Base-by-base conservation (phyloP, 768 basidiomycete genomes). In the Lyophyllum decastes region DNA sequence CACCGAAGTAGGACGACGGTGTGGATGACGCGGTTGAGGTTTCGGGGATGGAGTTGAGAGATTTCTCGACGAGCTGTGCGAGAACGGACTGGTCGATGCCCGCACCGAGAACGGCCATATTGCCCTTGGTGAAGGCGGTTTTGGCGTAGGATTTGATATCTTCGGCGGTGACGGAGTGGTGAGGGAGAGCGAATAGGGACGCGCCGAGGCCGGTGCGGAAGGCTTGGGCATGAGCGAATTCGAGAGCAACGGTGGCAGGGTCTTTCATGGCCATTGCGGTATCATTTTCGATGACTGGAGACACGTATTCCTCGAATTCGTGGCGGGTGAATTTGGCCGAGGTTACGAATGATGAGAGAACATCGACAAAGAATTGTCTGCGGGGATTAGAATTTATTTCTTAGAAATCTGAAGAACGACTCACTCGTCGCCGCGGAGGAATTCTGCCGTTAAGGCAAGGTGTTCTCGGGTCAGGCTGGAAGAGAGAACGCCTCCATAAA, bases 131-230 rank as follows among this genome's bases (percentile, higher is more conserved):
- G 74, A 95, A 95, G 22, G 86, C 86, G 53, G 83, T 73, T 27
- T 82, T 71, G 60, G 94, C 94, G 66, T 83, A 95, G 2, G 82
- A 74, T 68, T 88, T 86, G 66, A 96, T 82, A 62, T 93, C 89
- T 12, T 81, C 82, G 21, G 82, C 79, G 48, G 86, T 82, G 64
- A 92, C 72, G 63, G 81, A 74, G 58, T 76, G 76, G 68, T 91
- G 86, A 16, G 84, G 78, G n/a, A 88, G 78, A 19, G 94, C 89
- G 74, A 92, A 94, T 59, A 98, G 83, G 22, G 95, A 89, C 64
- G 90, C 82, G 65, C 96, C 96, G 66, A 98, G 94, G 16, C 96
- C 96, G 43, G 79, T 81, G 68, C 95, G 94, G 90, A 98, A 99
- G 44, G 96, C 95, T 57, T 95, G 79, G 44, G 83, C 73, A 71